phyloP scores from a whole-genome alignment of 805 yeast species.

The Sugiyamaella marilandica region DNA sequence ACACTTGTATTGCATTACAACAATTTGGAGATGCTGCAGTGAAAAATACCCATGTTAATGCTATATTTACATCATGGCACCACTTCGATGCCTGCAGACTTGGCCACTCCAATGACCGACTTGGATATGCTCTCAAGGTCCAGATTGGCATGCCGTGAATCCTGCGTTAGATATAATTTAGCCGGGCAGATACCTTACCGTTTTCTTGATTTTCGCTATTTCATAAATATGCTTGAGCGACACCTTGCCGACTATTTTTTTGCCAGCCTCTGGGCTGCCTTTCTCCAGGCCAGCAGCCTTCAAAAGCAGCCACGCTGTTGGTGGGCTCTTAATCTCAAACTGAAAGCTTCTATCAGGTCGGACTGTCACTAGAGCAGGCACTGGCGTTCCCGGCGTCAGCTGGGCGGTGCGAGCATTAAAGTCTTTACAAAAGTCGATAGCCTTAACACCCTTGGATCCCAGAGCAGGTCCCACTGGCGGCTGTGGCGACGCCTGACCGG shows the following conservation, averaged over 20 bases:
- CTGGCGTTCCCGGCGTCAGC: slow-evolving; percentile 78
- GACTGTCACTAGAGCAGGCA: slow-evolving; percentile 79
- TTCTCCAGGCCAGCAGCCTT: slow-evolving; percentile 76
- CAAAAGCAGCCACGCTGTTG: slow-evolving; percentile 79
- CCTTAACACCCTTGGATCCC: slow-evolving; percentile 97
- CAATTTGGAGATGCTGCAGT: too few species aligned
- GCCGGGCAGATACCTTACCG: slow-evolving; percentile 16
- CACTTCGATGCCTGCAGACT: slow-evolving; percentile 79
- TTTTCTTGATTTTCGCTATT: slow-evolving; percentile 88
- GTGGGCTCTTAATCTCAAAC: slow-evolving; percentile 86
- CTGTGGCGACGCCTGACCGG: slow-evolving; percentile 97
- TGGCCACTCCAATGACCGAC: slow-evolving; percentile 83
- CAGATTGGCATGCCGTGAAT: slow-evolving; percentile 65
- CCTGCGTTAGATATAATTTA: slow-evolving; percentile 33
- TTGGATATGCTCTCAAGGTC: slow-evolving; percentile 75
- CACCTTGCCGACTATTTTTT: slow-evolving; percentile 54
- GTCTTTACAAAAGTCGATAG: slow-evolving; percentile 97
- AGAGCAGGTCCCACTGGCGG: slow-evolving; percentile 99
- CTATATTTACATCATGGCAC: slow-evolving; percentile 43
- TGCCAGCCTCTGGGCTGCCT: slow-evolving; percentile 70
- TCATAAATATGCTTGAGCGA: slow-evolving; percentile 89
- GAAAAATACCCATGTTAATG: too few species aligned
- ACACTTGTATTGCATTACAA: too few species aligned
- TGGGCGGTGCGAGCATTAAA: slow-evolving; percentile 95
- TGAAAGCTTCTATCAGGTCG: slow-evolving; percentile 89